phyloP scores from a whole-genome alignment of 2,329 filamentous ascomycete genomes.

The Diaporthe velutina region DNA sequence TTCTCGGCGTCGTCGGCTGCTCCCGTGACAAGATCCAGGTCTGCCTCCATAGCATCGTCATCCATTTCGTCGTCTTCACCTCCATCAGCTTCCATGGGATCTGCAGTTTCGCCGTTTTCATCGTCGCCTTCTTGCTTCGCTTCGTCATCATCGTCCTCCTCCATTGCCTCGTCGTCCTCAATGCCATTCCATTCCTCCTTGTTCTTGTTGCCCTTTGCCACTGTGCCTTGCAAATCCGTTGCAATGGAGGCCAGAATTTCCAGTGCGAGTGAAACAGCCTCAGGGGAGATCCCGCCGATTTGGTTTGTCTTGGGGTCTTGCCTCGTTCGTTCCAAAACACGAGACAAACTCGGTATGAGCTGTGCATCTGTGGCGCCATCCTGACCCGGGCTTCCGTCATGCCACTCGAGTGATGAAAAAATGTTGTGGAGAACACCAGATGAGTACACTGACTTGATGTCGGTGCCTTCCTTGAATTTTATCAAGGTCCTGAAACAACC shows the following conservation, averaged over 20 bases:
- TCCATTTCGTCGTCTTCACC: constrained; percentile 49
- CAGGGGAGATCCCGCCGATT: constrained; percentile 54
- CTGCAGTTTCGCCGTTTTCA: constrained; percentile 39
- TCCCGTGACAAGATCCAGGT: constrained; percentile 75
- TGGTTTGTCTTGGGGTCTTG: constrained; percentile 42
- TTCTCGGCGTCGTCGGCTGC: constrained; percentile 57
- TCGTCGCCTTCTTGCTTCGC: constrained; percentile 40
- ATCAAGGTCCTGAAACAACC: constrained; percentile 64
- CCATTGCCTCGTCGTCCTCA: constrained; percentile 56
- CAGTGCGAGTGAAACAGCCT: constrained; percentile 67
- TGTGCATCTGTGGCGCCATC: constrained; percentile 64
- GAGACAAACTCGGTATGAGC: constrained; percentile 60
- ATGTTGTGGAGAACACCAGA: constrained; percentile 75
- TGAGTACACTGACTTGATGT: constrained; percentile 65
- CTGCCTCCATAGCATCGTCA: constrained; percentile 69
- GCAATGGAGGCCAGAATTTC: constrained; percentile 76
- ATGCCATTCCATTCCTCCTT: constrained; percentile 56
- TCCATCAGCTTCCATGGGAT: constrained; percentile 51
- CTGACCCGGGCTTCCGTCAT: constrained; percentile 62
- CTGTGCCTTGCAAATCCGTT: constrained; percentile 66
- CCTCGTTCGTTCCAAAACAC: constrained; percentile 53
- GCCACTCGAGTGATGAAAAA: constrained; percentile 66
- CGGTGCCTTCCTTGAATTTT: constrained; percentile 60
- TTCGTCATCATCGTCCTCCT: constrained; percentile 45
- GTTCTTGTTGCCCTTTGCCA: constrained; percentile 58